Evolutionary conservation across 2,329 filamentous ascomycete species (phyloP), one percentile per base, ranked within the genome.

Genomic region (Xylaria arbuscula): DNA sequence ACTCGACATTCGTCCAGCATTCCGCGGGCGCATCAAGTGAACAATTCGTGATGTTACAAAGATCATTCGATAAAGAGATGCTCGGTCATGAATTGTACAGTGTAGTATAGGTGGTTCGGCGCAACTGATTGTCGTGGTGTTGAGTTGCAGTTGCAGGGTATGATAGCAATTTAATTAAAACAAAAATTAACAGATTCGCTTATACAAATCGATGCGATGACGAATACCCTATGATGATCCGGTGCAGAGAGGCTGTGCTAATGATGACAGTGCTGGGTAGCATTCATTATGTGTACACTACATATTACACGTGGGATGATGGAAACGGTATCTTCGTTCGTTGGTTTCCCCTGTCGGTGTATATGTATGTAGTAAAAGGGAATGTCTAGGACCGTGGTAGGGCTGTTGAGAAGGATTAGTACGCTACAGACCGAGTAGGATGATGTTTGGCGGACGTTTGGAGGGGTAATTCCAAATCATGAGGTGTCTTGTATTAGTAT

Each of bases 381-480:
- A 57, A 56, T 4, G 36, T 17, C 36, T n/a, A 19, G 10, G 36
- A 40, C n/a, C 9, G 32, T 42, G 55, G 22, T 1, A 32, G 15
- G 55, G 24, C 36, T 32, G 51, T 34, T 19, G 17, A 54, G 28
- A 19, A 36, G 28, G 51, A 54, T 54, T 45, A 19, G 51, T 54
- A n/a, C 24, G 22, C 47, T 9, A 50, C 8, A 36, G 4, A 32
- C 28, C 34, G 5, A 17, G 53, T 63, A 45, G 59, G 28, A 55
- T 42, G 56, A 32, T 50, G 36, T 19, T 58, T 47, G 45, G 45
- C 7, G 24, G 50, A 4, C 1, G 17, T 36, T 54, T 58, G 42
- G 66, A 68, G 66, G 66, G 66, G 66, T 68, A 68, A 68, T 66
- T 68, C 66, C 66, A 68, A 68, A 66, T 68, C 66, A 40, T 42